Evolutionary conservation across 2,329 filamentous ascomycete genomes (phyloP).

Genomic region (Epichloe elymi): DNA sequence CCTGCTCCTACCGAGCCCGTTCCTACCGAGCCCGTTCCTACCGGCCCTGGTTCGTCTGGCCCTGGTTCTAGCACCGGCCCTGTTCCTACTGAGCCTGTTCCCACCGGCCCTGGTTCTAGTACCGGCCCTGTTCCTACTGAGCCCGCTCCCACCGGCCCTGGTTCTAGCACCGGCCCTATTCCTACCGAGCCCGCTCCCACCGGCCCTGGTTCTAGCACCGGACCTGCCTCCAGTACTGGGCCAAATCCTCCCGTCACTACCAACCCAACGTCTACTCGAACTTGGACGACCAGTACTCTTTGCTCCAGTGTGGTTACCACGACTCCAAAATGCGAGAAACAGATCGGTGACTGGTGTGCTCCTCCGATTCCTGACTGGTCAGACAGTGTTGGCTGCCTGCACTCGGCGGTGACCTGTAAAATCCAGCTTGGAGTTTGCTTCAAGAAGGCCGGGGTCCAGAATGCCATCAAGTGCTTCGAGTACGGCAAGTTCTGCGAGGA

Average conservation of each 20-base stretch:
- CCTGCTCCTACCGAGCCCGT: fast-evolving
- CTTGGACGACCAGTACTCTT: background rate
- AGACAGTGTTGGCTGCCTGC: background rate
- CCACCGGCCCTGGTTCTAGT: background rate
- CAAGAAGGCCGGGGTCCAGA: background rate
- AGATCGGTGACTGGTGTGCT: background rate
- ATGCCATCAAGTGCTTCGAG: background rate
- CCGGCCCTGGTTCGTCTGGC: too few species aligned
- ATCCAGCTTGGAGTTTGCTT: background rate
- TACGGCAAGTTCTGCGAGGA: background rate
- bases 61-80: too few species aligned
- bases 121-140: background rate
- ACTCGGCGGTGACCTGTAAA: background rate
- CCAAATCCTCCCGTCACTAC: background rate
- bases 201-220: background rate
- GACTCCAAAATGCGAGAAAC: background rate
- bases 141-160: too few species aligned
- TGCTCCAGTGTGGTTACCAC: background rate
- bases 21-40: too few species aligned
- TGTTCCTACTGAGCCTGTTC: too few species aligned
- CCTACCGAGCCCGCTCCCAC: too few species aligned
- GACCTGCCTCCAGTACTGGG: background rate
- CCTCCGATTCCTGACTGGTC: background rate
- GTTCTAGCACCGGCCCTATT: fast-evolving
- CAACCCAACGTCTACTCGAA: background rate